Conservation (phyloP, 2,329 filamentous ascomycete genomes). For the Cucurbitaria berberidis region DNA sequence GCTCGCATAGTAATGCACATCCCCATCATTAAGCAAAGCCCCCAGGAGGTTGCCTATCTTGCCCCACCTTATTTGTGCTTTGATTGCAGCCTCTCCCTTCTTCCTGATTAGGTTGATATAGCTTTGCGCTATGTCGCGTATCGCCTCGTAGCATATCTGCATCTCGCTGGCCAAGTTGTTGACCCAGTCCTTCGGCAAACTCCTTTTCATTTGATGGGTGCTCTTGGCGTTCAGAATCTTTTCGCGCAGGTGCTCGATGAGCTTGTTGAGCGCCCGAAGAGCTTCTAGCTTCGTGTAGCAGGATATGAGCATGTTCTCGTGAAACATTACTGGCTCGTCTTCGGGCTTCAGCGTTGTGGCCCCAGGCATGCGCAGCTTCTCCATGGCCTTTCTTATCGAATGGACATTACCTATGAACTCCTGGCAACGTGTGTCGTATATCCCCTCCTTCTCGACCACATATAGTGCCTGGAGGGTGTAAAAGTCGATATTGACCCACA, state of each 20-base stretch:
- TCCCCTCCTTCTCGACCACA: not conserved
- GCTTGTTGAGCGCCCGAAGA: slow-evolving; percentile 19
- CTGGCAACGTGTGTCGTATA: not conserved
- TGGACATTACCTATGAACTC: slow-evolving; percentile 4
- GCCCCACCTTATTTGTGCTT: slow-evolving; percentile 30
- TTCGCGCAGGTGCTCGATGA: slow-evolving; percentile 21
- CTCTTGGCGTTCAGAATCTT: slow-evolving; percentile 24
- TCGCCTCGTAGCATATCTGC: slow-evolving; percentile 18
- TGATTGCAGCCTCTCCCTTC: slow-evolving; percentile 26
- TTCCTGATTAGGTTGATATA: slow-evolving; percentile 30
- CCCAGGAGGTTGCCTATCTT: slow-evolving; percentile 29
- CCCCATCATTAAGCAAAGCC: slow-evolving; percentile 26
- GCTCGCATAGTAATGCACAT: slow-evolving; percentile 32
- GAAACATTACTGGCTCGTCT: slow-evolving; percentile 25
- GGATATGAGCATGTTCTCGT: slow-evolving; percentile 31
- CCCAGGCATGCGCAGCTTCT: slow-evolving; percentile 12
- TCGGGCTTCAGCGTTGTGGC: slow-evolving; percentile 11
- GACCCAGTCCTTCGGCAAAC: slow-evolving; percentile 23
- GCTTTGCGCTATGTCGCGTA: slow-evolving; percentile 19
- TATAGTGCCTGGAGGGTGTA: not conserved
- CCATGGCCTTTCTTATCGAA: slow-evolving; percentile 16
- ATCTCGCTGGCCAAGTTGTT: slow-evolving; percentile 14
- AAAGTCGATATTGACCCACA: slow-evolving; percentile 2
- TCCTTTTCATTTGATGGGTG: slow-evolving; percentile 19
- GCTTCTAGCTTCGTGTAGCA: slow-evolving; percentile 35